These are phyloP conservation scores for Cyclotella baltica DNA, from an alignment of 108 stramenopile genomes.

Conservation along the genomic window DNA sequence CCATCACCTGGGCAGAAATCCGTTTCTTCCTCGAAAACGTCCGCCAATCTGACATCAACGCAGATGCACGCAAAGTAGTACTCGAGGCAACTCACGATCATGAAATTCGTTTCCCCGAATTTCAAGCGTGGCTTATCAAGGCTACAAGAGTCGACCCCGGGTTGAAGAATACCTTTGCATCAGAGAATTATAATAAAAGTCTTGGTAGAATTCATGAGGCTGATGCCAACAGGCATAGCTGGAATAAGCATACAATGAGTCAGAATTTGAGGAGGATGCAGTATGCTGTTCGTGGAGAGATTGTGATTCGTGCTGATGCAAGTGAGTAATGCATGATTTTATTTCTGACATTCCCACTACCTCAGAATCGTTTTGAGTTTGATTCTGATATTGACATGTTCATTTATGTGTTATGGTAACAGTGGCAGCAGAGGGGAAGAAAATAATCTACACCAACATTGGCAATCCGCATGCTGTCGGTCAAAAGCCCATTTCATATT, in stretches of 20 bases:
- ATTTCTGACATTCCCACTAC: no score
- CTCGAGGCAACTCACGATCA: constrained; percentile 36
- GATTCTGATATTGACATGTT: no score
- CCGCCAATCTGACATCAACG: constrained; percentile 32
- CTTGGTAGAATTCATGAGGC: constrained; percentile 44
- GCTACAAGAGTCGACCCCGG: constrained; percentile 70
- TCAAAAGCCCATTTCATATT: constrained; percentile 88
- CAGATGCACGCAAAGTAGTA: constrained; percentile 50
- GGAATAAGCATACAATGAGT: constrained; percentile 79
- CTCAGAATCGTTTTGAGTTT: no score
- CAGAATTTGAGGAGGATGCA: constrained; percentile 79
- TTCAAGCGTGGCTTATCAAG: constrained; percentile 68
- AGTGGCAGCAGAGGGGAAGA: constrained; percentile 66
- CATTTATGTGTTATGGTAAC: no score
- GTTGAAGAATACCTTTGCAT: constrained; percentile 53
- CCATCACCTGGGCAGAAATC: constrained; percentile 55
- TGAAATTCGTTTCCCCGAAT: constrained; percentile 41
- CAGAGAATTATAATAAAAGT: constrained; percentile 57
- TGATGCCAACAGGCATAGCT: constrained; percentile 49
- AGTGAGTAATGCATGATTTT: no score
- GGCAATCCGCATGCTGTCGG: constrained; percentile 96
- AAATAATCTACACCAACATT: constrained; percentile 88
- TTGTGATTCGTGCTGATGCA: constrained; percentile 78
- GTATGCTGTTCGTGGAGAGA: constrained; percentile 83
- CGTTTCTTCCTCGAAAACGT: constrained; percentile 61